Evolutionary conservation across 179 eudicot genomes (phyloP), one percentile per base, ranked within the genome.

Genomic region (Silene noctiflora): DNA sequence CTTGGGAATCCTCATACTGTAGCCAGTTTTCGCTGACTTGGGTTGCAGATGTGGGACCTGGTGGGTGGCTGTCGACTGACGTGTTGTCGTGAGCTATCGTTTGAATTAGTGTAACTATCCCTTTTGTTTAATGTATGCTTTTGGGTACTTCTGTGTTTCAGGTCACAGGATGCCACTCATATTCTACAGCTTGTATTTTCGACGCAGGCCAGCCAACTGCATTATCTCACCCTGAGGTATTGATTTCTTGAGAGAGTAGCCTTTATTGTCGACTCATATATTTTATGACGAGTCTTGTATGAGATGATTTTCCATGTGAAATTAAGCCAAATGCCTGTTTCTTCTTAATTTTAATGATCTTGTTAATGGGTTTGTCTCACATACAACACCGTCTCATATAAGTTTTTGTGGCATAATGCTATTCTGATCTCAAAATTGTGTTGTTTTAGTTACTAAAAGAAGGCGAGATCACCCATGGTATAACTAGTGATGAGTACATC

Each of bases 121-220:
- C 66, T 72, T 42, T 35, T 55, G 51, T 24, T 16, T 79, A 59
- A 64, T 64, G 31, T 56, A 35, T 69, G 63, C 3, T 42, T 27
- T 78, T 74, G 55, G 31, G 67, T 39, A 27, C 24, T 69, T 72
- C 71, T 44, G 44, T 39, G 76, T 75, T 80, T 29, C 76, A 87
- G 95, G 90, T 75, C 59, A 71, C 69, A 8, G 71, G 76, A 68
- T 24, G 76, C 70, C 83, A 80, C 56, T 42, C 75, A 56, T 89
- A 84, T 81, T 88, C 88, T 46, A 78, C 87, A 24, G 76, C 75
- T 72, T 73, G 74, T 67, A 71, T 73, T 25, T 71, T 71, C 29
- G 97, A 93, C 85, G 86, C 89, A 75, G 98, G 98, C 74, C 98
- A 93, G 81, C 98, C 98, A 61, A 87, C 93, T 39, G 80, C 95